Percentiles rank a stretch among this genome's conserved stretches.
These are phyloP conservation scores for Calocera viscosa DNA, from an alignment of 768 basidiomycete species.

Conservation along the genomic window DNA sequence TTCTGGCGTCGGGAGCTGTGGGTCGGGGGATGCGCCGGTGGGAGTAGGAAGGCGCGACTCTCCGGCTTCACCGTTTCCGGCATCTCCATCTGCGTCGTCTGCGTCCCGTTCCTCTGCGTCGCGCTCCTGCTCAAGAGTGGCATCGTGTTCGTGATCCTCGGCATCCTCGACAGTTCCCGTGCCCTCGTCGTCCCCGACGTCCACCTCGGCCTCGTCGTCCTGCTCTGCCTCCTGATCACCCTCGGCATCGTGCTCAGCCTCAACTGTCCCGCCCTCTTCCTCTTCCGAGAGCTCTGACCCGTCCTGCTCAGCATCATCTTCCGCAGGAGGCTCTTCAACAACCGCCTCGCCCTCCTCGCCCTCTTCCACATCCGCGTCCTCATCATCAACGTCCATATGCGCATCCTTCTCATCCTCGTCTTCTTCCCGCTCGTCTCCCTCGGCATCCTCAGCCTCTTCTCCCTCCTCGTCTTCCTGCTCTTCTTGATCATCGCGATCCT, in stretches of 20 bases:
- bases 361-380: background rate
- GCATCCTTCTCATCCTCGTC: conserved; percentile 6
- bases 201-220: background rate
- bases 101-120: background rate
- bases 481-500: background rate
- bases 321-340: background rate
- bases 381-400: background rate
- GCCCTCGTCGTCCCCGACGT: background rate
- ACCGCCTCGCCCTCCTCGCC: background rate
- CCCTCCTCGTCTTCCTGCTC: background rate
- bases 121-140: background rate
- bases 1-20: background rate
- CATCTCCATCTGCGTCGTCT: background rate
- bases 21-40: no score
- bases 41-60: background rate
- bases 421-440: background rate
- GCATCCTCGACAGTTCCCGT: background rate
- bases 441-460: background rate
- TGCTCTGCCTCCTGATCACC: background rate
- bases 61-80: background rate
- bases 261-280: background rate
- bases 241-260: background rate
- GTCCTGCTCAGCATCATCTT: background rate
- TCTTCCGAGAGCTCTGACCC: background rate
- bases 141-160: background rate